A percentile compares a stretch with the other conserved stretches of the same genome.
These are phyloP conservation scores for Geosmithia flava DNA, from an alignment of 2,329 filamentous ascomycete genomes.

Conservation along the genomic window DNA sequence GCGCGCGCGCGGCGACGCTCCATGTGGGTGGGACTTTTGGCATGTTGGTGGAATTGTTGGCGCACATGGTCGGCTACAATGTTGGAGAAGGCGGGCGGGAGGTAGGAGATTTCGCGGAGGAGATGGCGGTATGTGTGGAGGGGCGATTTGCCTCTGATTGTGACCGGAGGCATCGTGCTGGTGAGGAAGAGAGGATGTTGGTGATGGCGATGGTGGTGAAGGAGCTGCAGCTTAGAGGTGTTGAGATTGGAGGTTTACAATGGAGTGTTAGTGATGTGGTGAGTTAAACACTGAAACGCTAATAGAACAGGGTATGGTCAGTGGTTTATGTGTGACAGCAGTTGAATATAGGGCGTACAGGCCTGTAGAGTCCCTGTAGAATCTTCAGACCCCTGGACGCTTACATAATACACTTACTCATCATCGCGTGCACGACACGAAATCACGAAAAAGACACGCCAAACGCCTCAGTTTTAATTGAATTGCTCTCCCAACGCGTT, in stretches of 20 bases:
- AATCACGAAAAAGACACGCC: slow-evolving; percentile 33
- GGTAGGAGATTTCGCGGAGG: slow-evolving; percentile 48
- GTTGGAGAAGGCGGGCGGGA: slow-evolving; percentile 33
- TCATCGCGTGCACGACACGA: slow-evolving; percentile 14
- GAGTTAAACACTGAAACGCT: too few species aligned
- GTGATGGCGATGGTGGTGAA: not conserved
- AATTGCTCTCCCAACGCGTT: not conserved
- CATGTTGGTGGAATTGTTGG: slow-evolving; percentile 25
- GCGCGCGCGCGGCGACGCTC: slow-evolving; percentile 25
- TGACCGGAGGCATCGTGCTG: not conserved
- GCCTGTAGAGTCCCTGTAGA: too few species aligned
- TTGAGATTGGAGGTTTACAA: too few species aligned
- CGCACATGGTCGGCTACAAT: slow-evolving; percentile 15
- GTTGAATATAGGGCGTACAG: too few species aligned
- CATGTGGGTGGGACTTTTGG: slow-evolving; percentile 12
- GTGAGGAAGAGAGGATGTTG: not conserved
- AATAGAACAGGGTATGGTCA: too few species aligned
- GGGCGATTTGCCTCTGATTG: not conserved
- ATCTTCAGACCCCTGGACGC: too few species aligned
- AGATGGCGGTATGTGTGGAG: slow-evolving; percentile 41
- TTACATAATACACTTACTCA: not conserved
- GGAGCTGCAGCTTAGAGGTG: not conserved
- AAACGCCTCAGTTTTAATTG: slow-evolving; percentile 3
- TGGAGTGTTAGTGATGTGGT: too few species aligned
- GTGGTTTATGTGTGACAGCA: too few species aligned